phyloP scores from a whole-genome alignment of 805 yeast genomes.

The Schizosaccharomyces osmophilus region DNA sequence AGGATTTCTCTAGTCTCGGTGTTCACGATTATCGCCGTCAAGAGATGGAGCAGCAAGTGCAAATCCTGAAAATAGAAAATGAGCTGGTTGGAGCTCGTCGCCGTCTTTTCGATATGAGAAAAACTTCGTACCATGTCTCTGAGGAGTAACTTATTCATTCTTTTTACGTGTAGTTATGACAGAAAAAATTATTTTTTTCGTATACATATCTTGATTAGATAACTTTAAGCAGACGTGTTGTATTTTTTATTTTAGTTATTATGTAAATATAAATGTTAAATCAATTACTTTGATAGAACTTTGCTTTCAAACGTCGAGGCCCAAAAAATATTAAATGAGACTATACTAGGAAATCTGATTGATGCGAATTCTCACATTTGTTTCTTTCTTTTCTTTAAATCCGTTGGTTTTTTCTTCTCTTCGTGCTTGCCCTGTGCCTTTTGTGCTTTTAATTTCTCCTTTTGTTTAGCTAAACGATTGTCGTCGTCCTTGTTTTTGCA shows the following conservation, averaged over 20 bases:
- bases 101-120: constrained; percentile 62
- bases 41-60: constrained; percentile 86
- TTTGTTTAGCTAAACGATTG: background rate
- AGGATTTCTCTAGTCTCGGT: constrained; percentile 44
- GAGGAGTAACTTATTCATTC: background rate
- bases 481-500: background rate
- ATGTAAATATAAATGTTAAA: background rate
- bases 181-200: no score
- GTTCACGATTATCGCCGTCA: constrained; percentile 62
- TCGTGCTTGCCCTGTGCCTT: background rate
- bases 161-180: background rate
- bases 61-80: constrained; percentile 60
- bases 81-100: constrained; percentile 48
- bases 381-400: no score
- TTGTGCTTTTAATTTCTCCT: background rate
- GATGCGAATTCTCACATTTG: no score
- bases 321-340: background rate
- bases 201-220: no score
- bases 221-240: no score
- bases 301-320: no score
- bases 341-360: background rate
- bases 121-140: constrained; percentile 32
- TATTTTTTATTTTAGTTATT: background rate
- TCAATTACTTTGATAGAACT: background rate
- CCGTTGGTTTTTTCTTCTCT: background rate